Conservation (phyloP, 768 basidiomycete genomes). For the Mycena sanguinolenta region DNA sequence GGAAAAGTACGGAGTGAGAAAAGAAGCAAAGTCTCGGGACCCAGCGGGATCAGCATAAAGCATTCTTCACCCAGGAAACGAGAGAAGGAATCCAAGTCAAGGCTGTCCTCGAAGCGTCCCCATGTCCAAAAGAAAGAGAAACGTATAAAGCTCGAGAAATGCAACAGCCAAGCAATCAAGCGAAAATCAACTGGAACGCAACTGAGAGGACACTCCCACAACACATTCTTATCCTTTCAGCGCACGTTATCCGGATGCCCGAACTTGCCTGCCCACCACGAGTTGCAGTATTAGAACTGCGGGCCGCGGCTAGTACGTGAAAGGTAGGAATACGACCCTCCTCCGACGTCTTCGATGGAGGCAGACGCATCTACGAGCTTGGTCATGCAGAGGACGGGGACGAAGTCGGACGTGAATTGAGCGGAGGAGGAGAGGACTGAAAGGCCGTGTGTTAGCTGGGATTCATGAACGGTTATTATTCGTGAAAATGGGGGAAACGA, state of each 20-base stretch:
- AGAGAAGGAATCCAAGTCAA: too few species aligned
- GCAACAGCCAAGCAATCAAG: not conserved
- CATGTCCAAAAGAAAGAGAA: too few species aligned
- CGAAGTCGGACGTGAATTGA: slow-evolving; percentile 36
- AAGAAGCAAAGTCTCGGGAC: too few species aligned
- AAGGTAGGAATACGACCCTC: not conserved
- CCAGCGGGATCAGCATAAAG: too few species aligned
- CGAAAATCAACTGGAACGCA: not conserved
- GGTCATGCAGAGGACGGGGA: slow-evolving; percentile 29
- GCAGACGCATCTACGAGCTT: slow-evolving; percentile 14
- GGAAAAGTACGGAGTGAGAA: too few species aligned
- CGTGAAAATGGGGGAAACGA: not conserved
- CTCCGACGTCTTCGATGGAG: not conserved
- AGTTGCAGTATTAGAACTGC: slow-evolving; percentile 36
- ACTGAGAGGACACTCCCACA: slow-evolving; percentile 22
- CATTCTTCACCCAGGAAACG: too few species aligned
- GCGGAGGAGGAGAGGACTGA: slow-evolving; percentile 29
- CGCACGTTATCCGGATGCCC: slow-evolving; percentile 22
- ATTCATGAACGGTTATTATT: not conserved
- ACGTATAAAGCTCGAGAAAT: too few species aligned
- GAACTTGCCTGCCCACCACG: slow-evolving; percentile 38
- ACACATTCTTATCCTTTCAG: slow-evolving; percentile 30
- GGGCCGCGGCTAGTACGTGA: too few species aligned
- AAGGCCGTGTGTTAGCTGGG: not conserved
- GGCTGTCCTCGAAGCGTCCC: too few species aligned